Percentiles rank a stretch among this genome's conserved stretches.
phyloP scores from a whole-genome alignment of 1,284 basidiomycete species.

The Bjerkandera adusta region DNA sequence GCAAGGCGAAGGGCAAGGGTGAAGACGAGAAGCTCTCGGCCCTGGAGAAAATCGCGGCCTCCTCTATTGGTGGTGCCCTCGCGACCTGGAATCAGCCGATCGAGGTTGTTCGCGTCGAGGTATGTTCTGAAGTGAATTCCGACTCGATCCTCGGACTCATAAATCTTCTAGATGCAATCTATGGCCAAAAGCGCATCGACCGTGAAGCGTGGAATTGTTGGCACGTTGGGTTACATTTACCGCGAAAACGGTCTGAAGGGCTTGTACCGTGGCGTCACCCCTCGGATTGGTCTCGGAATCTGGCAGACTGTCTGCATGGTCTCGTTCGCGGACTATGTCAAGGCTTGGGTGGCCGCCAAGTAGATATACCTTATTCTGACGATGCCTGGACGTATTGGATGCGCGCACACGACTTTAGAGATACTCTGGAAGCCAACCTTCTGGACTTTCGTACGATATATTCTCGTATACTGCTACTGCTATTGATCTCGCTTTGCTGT shows the following conservation, averaged over 20 bases:
- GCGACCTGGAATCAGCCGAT: conserved; percentile 99
- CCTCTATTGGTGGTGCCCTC: conserved; percentile 92
- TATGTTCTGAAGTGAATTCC: conserved; percentile 25
- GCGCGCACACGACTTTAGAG: conserved; percentile 3
- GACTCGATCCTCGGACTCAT: conserved; percentile 8
- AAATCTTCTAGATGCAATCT: conserved; percentile 87
- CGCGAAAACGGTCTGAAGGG: conserved; percentile 96
- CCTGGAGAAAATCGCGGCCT: conserved; percentile 86
- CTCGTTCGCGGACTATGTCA: conserved; percentile 94
- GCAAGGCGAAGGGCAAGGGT: conserved; percentile 72
- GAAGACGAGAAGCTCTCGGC: conserved; percentile 78
- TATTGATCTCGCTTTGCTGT: no score
- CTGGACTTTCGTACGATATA: conserved; percentile 8
- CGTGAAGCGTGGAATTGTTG: conserved; percentile 87
- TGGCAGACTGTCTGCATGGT: conserved; percentile 99
- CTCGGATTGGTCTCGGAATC: conserved; percentile 92
- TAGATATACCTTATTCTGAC: conserved; percentile 1
- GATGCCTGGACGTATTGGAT: conserved; percentile 9
- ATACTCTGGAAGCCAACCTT: conserved; percentile 3
- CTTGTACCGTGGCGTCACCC: conserved; percentile 96
- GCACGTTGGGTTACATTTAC: conserved; percentile 92
- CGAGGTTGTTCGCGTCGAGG: conserved; percentile 93
- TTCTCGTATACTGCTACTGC: no score
- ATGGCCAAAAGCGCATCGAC: conserved; percentile 83
- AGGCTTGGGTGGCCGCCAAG: conserved; percentile 58